Percentiles rank a stretch among this genome's conserved stretches.
Evolutionary conservation across 495 filamentous ascomycete species (phyloP).

Genomic region (Poronia punctata): DNA sequence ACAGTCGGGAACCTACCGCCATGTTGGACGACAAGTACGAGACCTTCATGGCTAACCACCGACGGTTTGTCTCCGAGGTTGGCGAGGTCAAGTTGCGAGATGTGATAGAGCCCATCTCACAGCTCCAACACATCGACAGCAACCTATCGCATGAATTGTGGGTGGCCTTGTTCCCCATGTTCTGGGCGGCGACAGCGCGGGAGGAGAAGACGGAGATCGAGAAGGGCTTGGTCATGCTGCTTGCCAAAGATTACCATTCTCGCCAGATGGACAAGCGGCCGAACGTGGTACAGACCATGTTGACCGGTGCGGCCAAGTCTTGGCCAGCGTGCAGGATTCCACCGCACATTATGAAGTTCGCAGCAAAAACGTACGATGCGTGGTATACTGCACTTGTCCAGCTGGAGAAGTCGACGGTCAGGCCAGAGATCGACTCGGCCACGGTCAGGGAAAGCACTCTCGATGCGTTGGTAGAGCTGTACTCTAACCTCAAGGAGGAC

Average conservation of each 20-base stretch:
- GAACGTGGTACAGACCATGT: constrained; percentile 85
- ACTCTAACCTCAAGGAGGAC: constrained; percentile 81
- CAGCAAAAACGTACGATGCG: constrained; percentile 82
- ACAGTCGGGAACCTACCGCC: constrained; percentile 59
- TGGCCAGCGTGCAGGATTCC: constrained; percentile 85
- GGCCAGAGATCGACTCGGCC: constrained; percentile 74
- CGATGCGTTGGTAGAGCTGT: constrained; percentile 87
- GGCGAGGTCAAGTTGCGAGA: constrained; percentile 80
- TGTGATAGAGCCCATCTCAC: constrained; percentile 82
- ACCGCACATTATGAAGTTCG: constrained; percentile 89
- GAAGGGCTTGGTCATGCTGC: constrained; percentile 73
- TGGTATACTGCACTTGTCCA: constrained; percentile 88
- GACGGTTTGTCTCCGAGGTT: constrained; percentile 73
- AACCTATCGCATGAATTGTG: constrained; percentile 79
- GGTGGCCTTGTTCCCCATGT: constrained; percentile 84
- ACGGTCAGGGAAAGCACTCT: constrained; percentile 85
- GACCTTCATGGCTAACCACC: constrained; percentile 65
- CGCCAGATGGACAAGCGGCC: constrained; percentile 89
- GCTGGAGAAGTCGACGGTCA: constrained; percentile 76
- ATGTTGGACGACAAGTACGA: constrained; percentile 81
- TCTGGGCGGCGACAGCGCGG: constrained; percentile 78
- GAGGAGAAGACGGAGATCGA: constrained; percentile 91
- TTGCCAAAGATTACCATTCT: constrained; percentile 92
- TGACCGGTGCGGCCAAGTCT: constrained; percentile 75
- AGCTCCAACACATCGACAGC: constrained; percentile 85